Conservation (phyloP, 371 early-diverging fungal species). For the Mortierella sp. region DNA sequence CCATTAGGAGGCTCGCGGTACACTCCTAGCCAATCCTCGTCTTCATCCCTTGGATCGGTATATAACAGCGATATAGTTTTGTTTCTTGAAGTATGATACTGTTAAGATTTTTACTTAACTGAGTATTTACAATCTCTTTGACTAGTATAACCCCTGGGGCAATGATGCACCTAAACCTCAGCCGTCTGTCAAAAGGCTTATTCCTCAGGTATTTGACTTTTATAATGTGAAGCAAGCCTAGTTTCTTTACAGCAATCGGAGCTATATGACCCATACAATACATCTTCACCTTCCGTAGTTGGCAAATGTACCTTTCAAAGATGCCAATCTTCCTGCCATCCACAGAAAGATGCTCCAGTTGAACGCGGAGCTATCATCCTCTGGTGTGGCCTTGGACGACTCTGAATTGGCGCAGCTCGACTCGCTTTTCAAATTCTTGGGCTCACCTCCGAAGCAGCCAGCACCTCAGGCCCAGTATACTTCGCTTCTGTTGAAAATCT, state of each 20-base stretch:
- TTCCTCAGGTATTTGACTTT: conserved; percentile 35
- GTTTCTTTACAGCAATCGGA: too few relatives aligned
- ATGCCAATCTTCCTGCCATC: conserved; percentile 81
- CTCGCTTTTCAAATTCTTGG: conserved; percentile 56
- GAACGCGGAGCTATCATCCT: conserved; percentile 57
- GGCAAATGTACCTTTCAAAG: conserved; percentile 72
- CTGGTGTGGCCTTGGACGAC: conserved; percentile 40
- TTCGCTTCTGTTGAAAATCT: conserved; percentile 57
- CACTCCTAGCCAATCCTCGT: conserved; percentile 28
- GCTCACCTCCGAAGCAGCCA: conserved; percentile 55
- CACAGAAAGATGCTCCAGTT: conserved; percentile 78
- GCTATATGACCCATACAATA: conserved; percentile 20
- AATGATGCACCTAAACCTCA: conserved; percentile 44
- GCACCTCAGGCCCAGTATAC: conserved; percentile 33
- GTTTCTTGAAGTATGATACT: neutral
- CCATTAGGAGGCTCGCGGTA: conserved; percentile 45
- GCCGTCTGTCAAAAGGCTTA: conserved; percentile 37
- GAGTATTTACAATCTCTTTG: too few relatives aligned
- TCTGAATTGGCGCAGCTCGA: conserved; percentile 58
- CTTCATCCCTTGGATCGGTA: conserved; percentile 42
- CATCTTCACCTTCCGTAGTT: conserved; percentile 45
- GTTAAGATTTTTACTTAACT: neutral
- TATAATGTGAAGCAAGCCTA: too few relatives aligned
- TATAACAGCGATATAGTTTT: neutral
- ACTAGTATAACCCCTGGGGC: conserved; percentile 55